phyloP scores from a whole-genome alignment of 768 basidiomycete species.

The Lactarius trivialis region DNA sequence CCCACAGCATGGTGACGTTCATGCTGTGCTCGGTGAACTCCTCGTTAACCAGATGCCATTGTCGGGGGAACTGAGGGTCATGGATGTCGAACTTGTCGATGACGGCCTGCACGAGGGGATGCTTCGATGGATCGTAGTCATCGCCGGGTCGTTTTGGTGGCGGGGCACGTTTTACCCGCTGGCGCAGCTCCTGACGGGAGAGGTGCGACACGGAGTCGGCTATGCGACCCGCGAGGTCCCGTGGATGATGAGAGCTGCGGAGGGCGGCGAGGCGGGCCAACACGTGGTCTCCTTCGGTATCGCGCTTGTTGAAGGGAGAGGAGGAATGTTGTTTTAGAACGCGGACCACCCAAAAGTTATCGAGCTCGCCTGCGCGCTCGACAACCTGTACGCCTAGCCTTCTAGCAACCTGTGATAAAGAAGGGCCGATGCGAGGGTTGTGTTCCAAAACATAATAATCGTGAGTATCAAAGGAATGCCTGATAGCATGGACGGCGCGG shows the following conservation, averaged over 20 bases:
- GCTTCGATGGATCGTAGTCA: constrained; percentile 23
- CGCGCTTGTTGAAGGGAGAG: constrained; percentile 30
- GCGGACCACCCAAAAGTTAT: constrained; percentile 78
- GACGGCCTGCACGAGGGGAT: constrained; percentile 39
- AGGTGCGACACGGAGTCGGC: constrained; percentile 55
- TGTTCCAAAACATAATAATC: constrained; percentile 82
- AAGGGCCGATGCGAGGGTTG: constrained; percentile 43
- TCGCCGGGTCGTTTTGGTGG: constrained; percentile 41
- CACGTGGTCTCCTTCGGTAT: constrained; percentile 37
- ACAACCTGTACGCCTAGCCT: constrained; percentile 77
- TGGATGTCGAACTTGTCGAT: constrained; percentile 58
- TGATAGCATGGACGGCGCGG: constrained; percentile 31
- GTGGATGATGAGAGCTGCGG: constrained; percentile 38
- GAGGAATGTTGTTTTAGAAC: constrained; percentile 34
- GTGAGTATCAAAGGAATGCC: constrained; percentile 53
- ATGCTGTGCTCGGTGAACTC: constrained; percentile 75
- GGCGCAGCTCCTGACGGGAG: constrained; percentile 56
- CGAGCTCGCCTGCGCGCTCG: constrained; percentile 79
- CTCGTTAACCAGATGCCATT: constrained; percentile 96
- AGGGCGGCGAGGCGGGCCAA: constrained; percentile 44
- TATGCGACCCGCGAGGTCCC: constrained; percentile 36
- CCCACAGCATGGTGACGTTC: constrained; percentile 94
- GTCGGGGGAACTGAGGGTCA: constrained; percentile 77
- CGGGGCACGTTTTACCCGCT: constrained; percentile 68
- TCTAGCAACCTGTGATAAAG: constrained; percentile 52